Conservation (phyloP, 176 grass and related monocot species). For the Triticum dicoccoides region DNA sequence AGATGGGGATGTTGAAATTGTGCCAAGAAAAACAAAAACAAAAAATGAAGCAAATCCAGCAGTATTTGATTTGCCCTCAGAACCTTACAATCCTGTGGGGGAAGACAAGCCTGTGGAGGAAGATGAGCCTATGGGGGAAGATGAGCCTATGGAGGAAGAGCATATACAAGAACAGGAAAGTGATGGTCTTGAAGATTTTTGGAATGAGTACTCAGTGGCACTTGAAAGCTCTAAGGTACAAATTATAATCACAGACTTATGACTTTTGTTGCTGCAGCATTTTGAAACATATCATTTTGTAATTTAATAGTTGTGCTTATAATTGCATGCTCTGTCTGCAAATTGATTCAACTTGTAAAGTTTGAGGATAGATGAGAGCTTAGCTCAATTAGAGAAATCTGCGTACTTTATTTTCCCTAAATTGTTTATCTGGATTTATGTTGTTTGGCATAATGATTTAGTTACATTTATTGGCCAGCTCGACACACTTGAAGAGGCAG, state of each 20-base stretch:
- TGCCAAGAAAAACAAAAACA: constrained; percentile 30
- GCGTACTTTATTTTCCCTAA: constrained; percentile 6
- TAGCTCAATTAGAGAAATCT: constrained; percentile 12
- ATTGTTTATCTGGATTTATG: neutral
- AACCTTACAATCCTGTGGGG: constrained; percentile 11
- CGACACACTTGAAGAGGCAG: constrained; percentile 42
- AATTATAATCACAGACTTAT: constrained; percentile 19
- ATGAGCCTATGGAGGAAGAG: constrained; percentile 33
- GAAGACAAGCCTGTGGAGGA: constrained; percentile 6
- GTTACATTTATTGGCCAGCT: constrained; percentile 38
- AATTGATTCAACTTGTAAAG: neutral
- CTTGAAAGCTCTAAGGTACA: constrained; percentile 86
- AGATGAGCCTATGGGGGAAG: constrained; percentile 6
- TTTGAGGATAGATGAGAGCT: neutral
- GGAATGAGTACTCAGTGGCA: constrained; percentile 86
- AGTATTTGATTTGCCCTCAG: constrained; percentile 26
- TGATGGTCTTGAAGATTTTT: constrained; percentile 93
- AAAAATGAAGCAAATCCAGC: constrained; percentile 27
- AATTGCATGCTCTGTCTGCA: neutral
- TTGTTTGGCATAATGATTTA: constrained; percentile 17
- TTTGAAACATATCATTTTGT: constrained; percentile 13
- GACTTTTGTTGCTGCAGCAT: neutral
- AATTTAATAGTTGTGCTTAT: constrained; percentile 20
- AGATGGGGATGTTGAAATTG: constrained; percentile 9
- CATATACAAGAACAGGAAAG: constrained; percentile 41